Conservation (phyloP, 805 yeast genomes). For the Nakazawaea wickerhamii region DNA sequence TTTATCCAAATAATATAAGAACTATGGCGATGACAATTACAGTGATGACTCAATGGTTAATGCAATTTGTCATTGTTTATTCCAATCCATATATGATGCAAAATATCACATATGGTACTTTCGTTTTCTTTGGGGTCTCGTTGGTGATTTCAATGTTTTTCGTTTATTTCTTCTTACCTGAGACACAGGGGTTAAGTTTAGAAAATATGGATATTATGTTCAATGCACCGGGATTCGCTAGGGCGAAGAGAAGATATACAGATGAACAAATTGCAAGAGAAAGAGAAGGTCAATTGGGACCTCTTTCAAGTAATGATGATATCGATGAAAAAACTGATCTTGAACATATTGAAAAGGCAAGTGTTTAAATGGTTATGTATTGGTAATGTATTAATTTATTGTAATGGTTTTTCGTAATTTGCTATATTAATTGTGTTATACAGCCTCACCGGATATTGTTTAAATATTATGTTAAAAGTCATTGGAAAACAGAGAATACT, state of each 20-base stretch:
- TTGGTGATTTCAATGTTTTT: slow-evolving; percentile 33
- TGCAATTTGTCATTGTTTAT: slow-evolving; percentile 45
- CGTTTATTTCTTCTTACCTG: slow-evolving; percentile 40
- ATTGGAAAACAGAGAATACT: too few relatives aligned
- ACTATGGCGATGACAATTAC: slow-evolving; percentile 37
- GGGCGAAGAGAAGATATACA: not conserved
- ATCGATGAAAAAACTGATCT: not conserved
- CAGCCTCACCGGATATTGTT: too few relatives aligned
- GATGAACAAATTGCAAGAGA: slow-evolving; percentile 1
- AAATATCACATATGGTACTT: slow-evolving; percentile 37
- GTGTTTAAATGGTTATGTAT: too few relatives aligned
- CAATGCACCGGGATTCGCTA: slow-evolving; percentile 8
- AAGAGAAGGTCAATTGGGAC: not conserved
- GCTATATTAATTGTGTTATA: too few relatives aligned
- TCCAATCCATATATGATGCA: slow-evolving; percentile 39
- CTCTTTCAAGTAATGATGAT: not conserved
- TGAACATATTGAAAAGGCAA: slow-evolving; percentile 1
- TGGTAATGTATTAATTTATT: too few relatives aligned
- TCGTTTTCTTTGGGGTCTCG: slow-evolving; percentile 32
- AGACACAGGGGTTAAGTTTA: slow-evolving; percentile 40
- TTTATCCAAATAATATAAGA: slow-evolving; percentile 37
- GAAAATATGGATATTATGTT: slow-evolving; percentile 38
- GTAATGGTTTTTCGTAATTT: too few relatives aligned
- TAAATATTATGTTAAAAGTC: too few relatives aligned
- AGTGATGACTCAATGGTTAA: slow-evolving; percentile 41